These are phyloP conservation scores for Ganoderma lingzhi DNA, from an alignment of 1,284 basidiomycete genomes.

Conservation along the genomic window DNA sequence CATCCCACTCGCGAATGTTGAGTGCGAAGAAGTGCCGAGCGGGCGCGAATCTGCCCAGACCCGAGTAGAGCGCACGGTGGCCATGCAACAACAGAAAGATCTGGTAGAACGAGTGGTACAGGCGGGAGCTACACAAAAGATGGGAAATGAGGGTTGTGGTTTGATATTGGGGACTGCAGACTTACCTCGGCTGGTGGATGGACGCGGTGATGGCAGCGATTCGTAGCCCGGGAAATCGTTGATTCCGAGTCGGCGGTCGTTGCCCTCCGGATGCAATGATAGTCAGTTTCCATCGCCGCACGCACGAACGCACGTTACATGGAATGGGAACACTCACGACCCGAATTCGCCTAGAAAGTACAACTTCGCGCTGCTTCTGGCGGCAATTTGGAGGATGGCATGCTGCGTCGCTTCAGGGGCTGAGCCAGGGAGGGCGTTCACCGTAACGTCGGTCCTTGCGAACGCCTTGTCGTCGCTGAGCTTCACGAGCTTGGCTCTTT, in stretches of 20 bases:
- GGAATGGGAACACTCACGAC: too few species aligned
- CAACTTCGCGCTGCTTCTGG: too few species aligned
- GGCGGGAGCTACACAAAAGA: slow-evolving; percentile 62
- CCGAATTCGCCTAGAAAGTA: too few species aligned
- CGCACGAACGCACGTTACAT: too few species aligned
- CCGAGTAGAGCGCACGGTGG: slow-evolving; percentile 77
- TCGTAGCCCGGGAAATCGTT: slow-evolving; percentile 41
- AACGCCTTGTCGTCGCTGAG: too few species aligned
- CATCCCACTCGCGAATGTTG: slow-evolving; percentile 77
- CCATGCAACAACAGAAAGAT: slow-evolving; percentile 83
- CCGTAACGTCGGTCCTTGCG: too few species aligned
- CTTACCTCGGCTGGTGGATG: slow-evolving; percentile 86
- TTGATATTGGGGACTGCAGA: background rate
- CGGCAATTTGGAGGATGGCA: too few species aligned
- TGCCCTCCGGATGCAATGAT: slow-evolving; percentile 15
- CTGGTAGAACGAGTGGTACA: slow-evolving; percentile 87
- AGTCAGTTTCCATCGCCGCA: background rate
- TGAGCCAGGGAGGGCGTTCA: too few species aligned
- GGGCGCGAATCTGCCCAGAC: slow-evolving; percentile 73
- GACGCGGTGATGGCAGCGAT: slow-evolving; percentile 83
- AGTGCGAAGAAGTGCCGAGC: slow-evolving; percentile 66
- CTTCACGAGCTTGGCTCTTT: too few species aligned
- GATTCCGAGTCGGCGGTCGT: slow-evolving; percentile 35
- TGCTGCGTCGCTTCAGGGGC: too few species aligned
- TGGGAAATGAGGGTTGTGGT: background rate